Conservation (phyloP, 768 basidiomycete genomes). For the Boletus eberwhitei region DNA sequence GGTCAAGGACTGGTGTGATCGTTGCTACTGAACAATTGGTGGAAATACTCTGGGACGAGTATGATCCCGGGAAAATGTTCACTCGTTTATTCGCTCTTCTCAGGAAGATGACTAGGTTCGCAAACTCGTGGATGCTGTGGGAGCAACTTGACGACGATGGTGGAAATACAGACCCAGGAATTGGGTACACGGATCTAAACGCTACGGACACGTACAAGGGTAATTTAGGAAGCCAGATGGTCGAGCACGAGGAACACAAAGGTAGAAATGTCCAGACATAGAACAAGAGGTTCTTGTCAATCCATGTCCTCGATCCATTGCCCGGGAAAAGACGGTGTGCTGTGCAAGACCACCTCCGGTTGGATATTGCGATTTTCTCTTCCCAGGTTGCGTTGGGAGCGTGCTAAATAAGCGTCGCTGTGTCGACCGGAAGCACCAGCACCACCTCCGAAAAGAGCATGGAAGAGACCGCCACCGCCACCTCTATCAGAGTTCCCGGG, state of each 20-base stretch:
- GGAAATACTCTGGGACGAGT: neutral
- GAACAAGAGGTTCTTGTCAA: conserved; percentile 11
- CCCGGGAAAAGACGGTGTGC: conserved; percentile 29
- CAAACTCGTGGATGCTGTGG: neutral
- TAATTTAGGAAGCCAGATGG: conserved; percentile 8
- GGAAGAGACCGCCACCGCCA: conserved; percentile 25
- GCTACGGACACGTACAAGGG: conserved; percentile 13
- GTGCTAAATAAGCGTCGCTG: conserved; percentile 9
- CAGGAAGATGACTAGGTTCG: neutral
- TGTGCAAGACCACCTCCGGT: conserved; percentile 6
- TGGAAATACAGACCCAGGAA: conserved; percentile 4
- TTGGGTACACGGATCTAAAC: conserved; percentile 23
- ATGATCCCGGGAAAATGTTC: neutral
- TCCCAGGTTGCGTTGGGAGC: conserved; percentile 8
- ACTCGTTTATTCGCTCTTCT: neutral
- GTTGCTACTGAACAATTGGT: neutral
- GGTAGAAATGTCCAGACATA: neutral
- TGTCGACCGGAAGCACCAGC: conserved; percentile 17
- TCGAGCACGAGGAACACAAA: neutral
- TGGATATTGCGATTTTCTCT: conserved; percentile 10
- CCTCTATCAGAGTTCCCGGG: conserved; percentile 22
- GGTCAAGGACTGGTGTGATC: too few relatives aligned
- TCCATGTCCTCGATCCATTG: conserved; percentile 35
- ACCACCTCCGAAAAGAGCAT: conserved; percentile 29
- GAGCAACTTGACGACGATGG: neutral